phyloP scores from a whole-genome alignment of 352 stramenopile genomes.

The Halophytophthora polymorphica region DNA sequence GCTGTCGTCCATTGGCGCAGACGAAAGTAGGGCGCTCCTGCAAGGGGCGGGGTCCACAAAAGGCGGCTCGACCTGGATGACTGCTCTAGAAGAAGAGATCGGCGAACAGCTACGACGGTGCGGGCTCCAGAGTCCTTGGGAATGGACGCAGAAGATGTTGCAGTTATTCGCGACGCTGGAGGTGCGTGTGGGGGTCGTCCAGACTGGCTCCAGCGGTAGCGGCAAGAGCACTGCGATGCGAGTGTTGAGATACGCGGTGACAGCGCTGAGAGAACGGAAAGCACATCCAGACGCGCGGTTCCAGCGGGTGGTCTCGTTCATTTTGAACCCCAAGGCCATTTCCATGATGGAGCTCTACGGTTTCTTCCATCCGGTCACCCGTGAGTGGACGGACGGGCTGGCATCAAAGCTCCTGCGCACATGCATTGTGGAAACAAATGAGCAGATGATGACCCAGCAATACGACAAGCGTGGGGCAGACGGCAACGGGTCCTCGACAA shows the following conservation, averaged over 20 bases:
- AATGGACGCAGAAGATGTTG: slow-evolving; percentile 87
- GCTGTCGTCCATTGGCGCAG: slow-evolving; percentile 13
- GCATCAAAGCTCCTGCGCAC: slow-evolving; percentile 65
- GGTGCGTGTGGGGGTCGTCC: slow-evolving; percentile 86
- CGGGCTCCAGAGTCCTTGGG: slow-evolving; percentile 56
- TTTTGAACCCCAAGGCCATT: slow-evolving; percentile 82
- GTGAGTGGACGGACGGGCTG: slow-evolving; percentile 83
- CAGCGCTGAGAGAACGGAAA: slow-evolving; percentile 39
- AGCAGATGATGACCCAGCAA: slow-evolving; percentile 33
- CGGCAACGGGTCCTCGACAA: slow-evolving; percentile 17
- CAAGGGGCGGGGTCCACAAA: slow-evolving; percentile 10
- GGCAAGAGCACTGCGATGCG: slow-evolving; percentile 60
- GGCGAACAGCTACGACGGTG: slow-evolving; percentile 58
- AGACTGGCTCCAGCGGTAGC: slow-evolving; percentile 67
- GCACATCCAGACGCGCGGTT: slow-evolving; percentile 50
- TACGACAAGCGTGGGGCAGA: slow-evolving; percentile 15
- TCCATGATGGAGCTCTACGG: slow-evolving; percentile 81
- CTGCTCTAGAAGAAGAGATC: slow-evolving; percentile 71
- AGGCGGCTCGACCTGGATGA: slow-evolving; percentile 26
- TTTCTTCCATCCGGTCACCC: slow-evolving; percentile 79
- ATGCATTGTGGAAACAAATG: slow-evolving; percentile 72
- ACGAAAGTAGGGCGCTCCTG: slow-evolving; percentile 15
- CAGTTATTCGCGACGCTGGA: slow-evolving; percentile 92
- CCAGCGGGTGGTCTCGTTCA: slow-evolving; percentile 51
- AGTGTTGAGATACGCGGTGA: slow-evolving; percentile 51